Evolutionary conservation across 441 rosid genomes (phyloP), one percentile per base, ranked within the genome.

Genomic region (Pelargonium myrrhifolium): DNA sequence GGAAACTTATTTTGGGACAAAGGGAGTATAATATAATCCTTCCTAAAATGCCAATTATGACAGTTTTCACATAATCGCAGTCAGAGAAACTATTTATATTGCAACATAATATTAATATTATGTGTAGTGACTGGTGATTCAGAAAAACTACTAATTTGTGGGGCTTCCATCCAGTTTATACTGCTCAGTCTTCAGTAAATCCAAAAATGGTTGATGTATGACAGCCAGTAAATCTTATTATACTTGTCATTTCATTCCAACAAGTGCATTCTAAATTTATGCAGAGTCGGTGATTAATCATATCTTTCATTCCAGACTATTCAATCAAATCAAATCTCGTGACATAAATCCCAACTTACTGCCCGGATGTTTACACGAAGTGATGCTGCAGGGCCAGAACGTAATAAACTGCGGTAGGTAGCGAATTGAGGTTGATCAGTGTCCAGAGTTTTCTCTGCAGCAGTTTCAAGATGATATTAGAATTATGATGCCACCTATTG

Each of bases 381-480:
- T 39, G 93, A 84, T 61, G 82, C 85, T 64, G 95, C 95, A 31
- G 95, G 95, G 70, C 96, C 98, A 71, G 83, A 78, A 40, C 94
- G 84, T 1, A 85, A 75, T 40, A 84, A 66, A 10, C 87, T 78
- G 68, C 89, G 79, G 80, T 86, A 84, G 20, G 43, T 65, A 37
- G 75, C 81, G 70, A 79, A 92, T 71, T 83, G 84, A 45, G 97
- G 96, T 61, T 84, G 74, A 51, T 85, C 91, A 71, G 62, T 84
- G 64, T 81, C 85, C 55, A 84, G 72, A 63, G 67, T 69, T 71
- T 76, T 79, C 76, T 79, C 96, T 90, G 63, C 68, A 74, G 60
- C 63, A 28, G 69, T 69, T 43, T 68, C 40, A 65, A 62, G 17
- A 40, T 37, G 61, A 69, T 67, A 67, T 12, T 14, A 61, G 59